Base-by-base conservation (phyloP, 2,329 filamentous ascomycete species). In the Mycosphaerella sp. region DNA sequence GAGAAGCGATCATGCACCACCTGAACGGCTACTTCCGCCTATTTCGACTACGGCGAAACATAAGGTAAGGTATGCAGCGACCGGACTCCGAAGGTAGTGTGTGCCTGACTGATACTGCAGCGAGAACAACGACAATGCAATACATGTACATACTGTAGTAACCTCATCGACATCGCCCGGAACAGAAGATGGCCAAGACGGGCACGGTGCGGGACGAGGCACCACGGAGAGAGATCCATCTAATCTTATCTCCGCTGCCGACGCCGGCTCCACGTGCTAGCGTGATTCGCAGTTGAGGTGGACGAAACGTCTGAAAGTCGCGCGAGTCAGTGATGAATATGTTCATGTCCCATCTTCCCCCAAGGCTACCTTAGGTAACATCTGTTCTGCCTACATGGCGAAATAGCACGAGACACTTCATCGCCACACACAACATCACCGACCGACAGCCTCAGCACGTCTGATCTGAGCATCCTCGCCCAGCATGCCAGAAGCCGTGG, bases 401-500 rank as follows among this genome's bases (percentile, higher is more conserved):
- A 35, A 12, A 27, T 47, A 46, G 49, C 12, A 25, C 36, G 21
- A 25, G 21, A 10, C 21, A 4, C 1, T 21, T 41, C 37, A 21
- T 39, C 44, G 25, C 35, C 25, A 16, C 35, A 14, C 4, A 25
- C 21, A 25, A 5, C 18, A 3, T 21, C 18, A 25, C 21, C 30
- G 9, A n/a, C 30, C 13, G 9, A 17, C 6, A 6, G 21, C 27
- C 27, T 40, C n/a, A 27, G 9, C 21, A 34, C 16, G 32, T n/a
- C n/a, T n/a, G n/a, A n/a, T n/a, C 34, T 18, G 18, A 39, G 34
- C 36, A 41, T 36, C n/a, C 12, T 10, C 14, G 25, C 36, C 16
- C 46, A 40, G 17, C 9, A 54, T 54, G 52, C 42, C 52, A n/a
- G 42, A 46, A 16, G 43, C 46, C 34, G 34, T 41, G 17, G 52